A percentile compares a stretch with the other conserved stretches of the same genome.
These are phyloP conservation scores for Chlorophyllum brunneum DNA, from an alignment of 768 basidiomycete species.

Conservation along the genomic window DNA sequence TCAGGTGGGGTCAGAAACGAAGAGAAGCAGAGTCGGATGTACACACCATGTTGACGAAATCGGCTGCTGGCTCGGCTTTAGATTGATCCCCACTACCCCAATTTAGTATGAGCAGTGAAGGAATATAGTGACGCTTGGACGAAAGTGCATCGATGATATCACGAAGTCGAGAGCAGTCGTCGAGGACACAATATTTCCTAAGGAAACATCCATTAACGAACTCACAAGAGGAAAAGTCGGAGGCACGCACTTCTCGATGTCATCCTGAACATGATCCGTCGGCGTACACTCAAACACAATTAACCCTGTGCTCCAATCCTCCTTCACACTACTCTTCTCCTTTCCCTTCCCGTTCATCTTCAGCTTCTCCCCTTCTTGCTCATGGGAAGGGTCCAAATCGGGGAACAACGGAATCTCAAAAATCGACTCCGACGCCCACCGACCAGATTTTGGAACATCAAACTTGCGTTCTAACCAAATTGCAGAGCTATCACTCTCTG, in stretches of 20 bases:
- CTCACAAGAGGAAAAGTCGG: not conserved
- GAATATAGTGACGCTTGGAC: conserved; percentile 52
- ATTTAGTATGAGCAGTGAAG: conserved; percentile 55
- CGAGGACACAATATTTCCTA: conserved; percentile 69
- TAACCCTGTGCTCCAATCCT: conserved; percentile 52
- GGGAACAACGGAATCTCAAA: conserved; percentile 56
- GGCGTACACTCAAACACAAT: conserved; percentile 78
- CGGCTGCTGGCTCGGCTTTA: conserved; percentile 30
- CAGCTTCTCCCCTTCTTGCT: not conserved
- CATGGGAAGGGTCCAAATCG: conserved; percentile 13
- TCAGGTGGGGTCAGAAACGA: not conserved
- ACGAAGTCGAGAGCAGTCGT: conserved; percentile 68
- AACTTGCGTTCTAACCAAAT: conserved; percentile 82
- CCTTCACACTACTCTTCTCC: not conserved
- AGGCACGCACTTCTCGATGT: conserved; percentile 56
- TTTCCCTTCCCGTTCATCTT: not conserved
- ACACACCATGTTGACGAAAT: conserved; percentile 61
- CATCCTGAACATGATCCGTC: conserved; percentile 54
- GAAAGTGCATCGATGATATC: conserved; percentile 57
- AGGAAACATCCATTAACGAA: not conserved
- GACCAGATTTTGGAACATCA: conserved; percentile 58
- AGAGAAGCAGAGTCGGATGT: not conserved
- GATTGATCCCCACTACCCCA: conserved; percentile 46
- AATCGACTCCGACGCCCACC: conserved; percentile 54
- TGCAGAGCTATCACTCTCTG: conserved; percentile 68